Conservation (phyloP, 1,284 basidiomycete genomes). For the Boletellus deceptivus region DNA sequence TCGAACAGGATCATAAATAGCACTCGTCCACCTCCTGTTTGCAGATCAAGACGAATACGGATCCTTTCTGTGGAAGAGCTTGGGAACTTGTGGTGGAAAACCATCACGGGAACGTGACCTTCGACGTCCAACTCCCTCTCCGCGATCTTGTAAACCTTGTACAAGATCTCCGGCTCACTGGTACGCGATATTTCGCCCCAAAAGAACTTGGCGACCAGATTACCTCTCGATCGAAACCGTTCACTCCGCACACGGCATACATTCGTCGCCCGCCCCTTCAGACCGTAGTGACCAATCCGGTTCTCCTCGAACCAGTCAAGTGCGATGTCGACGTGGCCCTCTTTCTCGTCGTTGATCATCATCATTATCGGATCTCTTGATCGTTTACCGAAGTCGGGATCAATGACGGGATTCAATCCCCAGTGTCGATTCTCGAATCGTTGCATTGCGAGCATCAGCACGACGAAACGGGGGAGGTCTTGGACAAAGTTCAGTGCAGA, state of each 20-base stretch:
- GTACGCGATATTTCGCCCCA: slow-evolving; percentile 15
- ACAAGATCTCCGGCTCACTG: slow-evolving; percentile 17
- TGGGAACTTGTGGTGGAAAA: slow-evolving; percentile 7
- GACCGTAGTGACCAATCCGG: slow-evolving; percentile 2
- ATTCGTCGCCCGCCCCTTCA: slow-evolving; percentile 15
- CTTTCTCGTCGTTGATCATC: too few species aligned
- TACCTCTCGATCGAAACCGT: neutral
- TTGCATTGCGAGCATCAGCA: too few species aligned
- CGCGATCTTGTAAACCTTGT: slow-evolving; percentile 10
- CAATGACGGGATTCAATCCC: too few species aligned
- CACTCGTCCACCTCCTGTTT: neutral
- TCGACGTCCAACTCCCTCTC: slow-evolving; percentile 1
- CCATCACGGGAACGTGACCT: slow-evolving; percentile 19
- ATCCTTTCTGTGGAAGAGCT: slow-evolving; percentile 2
- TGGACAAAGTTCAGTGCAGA: too few species aligned
- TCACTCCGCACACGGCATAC: slow-evolving; percentile 4
- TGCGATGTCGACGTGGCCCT: too few species aligned
- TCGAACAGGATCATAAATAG: slow-evolving; percentile 14
- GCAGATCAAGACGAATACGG: neutral
- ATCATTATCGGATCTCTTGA: too few species aligned
- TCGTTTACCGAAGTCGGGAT: too few species aligned
- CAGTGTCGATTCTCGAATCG: too few species aligned
- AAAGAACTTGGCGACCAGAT: slow-evolving; percentile 19
- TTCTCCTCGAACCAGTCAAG: too few species aligned
- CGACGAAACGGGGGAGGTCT: too few species aligned